Evolutionary conservation across 2,329 filamentous ascomycete genomes (phyloP).

Genomic region (Pseudocercospora eumusae): DNA sequence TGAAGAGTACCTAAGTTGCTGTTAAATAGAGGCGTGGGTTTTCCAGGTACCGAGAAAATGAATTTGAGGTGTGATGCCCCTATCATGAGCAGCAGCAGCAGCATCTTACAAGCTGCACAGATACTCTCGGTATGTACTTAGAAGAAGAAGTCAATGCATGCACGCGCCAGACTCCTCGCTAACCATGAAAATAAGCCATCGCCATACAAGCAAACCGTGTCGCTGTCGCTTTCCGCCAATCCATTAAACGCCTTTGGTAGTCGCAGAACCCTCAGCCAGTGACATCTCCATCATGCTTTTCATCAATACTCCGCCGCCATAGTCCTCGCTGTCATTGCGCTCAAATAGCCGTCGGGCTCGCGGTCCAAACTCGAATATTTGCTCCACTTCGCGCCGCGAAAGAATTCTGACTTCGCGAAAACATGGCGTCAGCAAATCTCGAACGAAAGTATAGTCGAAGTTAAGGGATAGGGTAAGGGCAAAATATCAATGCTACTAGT

Average conservation of each 20-base stretch:
- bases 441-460: not conserved
- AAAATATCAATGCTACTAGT: constrained; percentile 28
- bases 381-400: not conserved
- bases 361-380: not conserved
- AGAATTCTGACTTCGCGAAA: constrained; percentile 3
- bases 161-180: constrained; percentile 2
- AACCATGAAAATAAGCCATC: constrained; percentile 1
- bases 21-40: no score
- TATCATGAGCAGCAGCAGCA: not conserved
- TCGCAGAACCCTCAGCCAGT: not conserved
- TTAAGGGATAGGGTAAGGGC: not conserved
- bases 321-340: not conserved
- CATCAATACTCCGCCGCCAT: not conserved
- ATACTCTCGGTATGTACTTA: not conserved
- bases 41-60: no score
- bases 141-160: not conserved
- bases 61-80: no score
- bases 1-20: no score
- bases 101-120: not conserved
- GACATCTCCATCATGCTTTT: not conserved
- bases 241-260: not conserved
- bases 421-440: constrained; percentile 10
- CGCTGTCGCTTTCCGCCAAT: not conserved
- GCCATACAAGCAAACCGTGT: not conserved
- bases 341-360: not conserved